A percentile compares a stretch with the other conserved stretches of the same genome.
Evolutionary conservation across 2,329 filamentous ascomycete species (phyloP).

Genomic region (Alternaria longipes): DNA sequence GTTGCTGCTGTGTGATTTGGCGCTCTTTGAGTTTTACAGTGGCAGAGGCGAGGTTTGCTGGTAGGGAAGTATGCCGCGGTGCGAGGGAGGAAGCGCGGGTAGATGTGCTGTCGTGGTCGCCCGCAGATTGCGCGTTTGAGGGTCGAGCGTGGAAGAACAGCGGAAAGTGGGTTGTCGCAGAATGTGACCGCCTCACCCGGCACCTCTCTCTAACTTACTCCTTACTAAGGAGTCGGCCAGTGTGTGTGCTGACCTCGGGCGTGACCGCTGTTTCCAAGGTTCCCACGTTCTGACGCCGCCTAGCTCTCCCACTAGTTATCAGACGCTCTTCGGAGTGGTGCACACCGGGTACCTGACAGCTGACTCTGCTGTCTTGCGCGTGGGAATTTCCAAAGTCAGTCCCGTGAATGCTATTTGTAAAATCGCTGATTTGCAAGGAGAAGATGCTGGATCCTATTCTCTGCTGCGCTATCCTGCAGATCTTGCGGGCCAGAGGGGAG

Average conservation of each 20-base stretch:
- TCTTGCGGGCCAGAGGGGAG: constrained; percentile 18
- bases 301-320: constrained; percentile 25
- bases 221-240: constrained; percentile 5
- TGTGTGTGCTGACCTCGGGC: constrained; percentile 29
- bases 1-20: constrained; percentile 29
- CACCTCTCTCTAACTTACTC: constrained; percentile 17
- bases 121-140: constrained; percentile 12
- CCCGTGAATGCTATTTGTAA: constrained; percentile 9
- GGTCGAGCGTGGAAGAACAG: background rate
- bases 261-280: constrained; percentile 32
- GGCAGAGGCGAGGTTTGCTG: constrained; percentile 7
- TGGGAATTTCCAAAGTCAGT: background rate
- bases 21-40: background rate
- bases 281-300: constrained; percentile 25
- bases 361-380: constrained; percentile 15
- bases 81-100: constrained; percentile 6
- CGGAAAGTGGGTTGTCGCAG: constrained; percentile 16
- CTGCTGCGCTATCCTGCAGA: constrained; percentile 20
- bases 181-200: constrained; percentile 23
- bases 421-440: constrained; percentile 6
- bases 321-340: constrained; percentile 22
- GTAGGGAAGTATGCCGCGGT: constrained; percentile 2
- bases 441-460: constrained; percentile 3
- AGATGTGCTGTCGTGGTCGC: constrained; percentile 8
- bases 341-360: constrained; percentile 25